Base-by-base conservation (phyloP, 2,329 filamentous ascomycete species). In the Cladosporium sphaerospermum region DNA sequence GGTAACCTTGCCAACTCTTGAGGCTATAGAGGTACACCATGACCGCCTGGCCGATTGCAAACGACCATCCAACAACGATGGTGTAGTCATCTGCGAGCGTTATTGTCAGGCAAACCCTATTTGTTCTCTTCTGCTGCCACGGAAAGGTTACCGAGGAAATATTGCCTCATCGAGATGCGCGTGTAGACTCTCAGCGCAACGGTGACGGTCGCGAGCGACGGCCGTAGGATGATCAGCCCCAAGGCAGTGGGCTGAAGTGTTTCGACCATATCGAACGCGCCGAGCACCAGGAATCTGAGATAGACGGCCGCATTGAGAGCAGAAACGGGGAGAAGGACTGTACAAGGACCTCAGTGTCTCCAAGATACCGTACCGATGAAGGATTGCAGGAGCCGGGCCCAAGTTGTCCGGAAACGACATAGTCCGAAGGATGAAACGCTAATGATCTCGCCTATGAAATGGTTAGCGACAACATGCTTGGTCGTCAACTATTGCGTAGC, bases 1-100 rank as follows among this genome's bases (percentile, higher is more conserved):
- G 47, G 23, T 50, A 50, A n/a, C 47, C 47, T 13, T 42, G 42
- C 47, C 47, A 50, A 13, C 23, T 50, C 9, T 42, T 33, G 13
- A 33, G 32, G 23, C 41, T 50, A 36, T 37, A 50, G 23, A 33
- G 18, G 5, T 10, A n/a, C 5, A 28, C 47, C 6, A 18, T 34
- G 9, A 14, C 23, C 16, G 47, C 47, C 16, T 50, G 40, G 9
- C 37, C 37, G 37, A 42, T 18, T 23, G 47, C 14, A 13, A 50
- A 33, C 11, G 23, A 19, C 47, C 36, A 42, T 16, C 28, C 47
- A 8, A 19, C 33, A 16, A 50, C 5, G n/a, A 32, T 14, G 9
- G 42, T 31, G 18, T 19, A 16, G 23, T 50, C 47, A 37, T 42
- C 47, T 50, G 34, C 16, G 16, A 14, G 6, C 16, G 16, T 18